Evolutionary conservation across 2,329 filamentous ascomycete species (phyloP).

Genomic region (Apiospora kogelbergensis): DNA sequence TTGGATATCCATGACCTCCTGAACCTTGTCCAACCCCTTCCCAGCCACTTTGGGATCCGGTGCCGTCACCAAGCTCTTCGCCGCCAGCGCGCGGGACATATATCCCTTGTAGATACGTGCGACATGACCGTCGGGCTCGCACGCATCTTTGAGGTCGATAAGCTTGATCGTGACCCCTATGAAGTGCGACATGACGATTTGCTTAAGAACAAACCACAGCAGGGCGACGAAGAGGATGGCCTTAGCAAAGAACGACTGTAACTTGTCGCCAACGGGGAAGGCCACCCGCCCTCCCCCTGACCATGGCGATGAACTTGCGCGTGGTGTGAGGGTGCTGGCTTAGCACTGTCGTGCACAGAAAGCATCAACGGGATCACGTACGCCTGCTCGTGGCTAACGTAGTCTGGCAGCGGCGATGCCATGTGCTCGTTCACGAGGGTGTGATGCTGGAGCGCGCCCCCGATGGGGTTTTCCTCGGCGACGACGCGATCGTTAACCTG

Average conservation of each 20-base stretch:
- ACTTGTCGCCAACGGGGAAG: constrained; percentile 8
- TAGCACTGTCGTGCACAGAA: constrained; percentile 22
- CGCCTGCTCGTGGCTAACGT: constrained; percentile 21
- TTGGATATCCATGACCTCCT: constrained; percentile 15
- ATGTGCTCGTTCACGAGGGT: constrained; percentile 12
- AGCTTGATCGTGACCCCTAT: too few species aligned
- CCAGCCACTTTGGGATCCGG: constrained; percentile 27
- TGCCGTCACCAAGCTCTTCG: constrained; percentile 18
- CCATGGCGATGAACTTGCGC: constrained; percentile 23
- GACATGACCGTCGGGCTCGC: too few species aligned
- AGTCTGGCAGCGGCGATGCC: constrained; percentile 19
- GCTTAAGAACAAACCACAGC: too few species aligned
- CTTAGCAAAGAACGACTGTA: constrained; percentile 13
- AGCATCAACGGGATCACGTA: constrained; percentile 26
- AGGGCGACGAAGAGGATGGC: constrained; percentile 21
- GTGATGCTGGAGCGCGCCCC: constrained; percentile 30
- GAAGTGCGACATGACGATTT: too few species aligned
- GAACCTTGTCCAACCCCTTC: constrained; percentile 15
- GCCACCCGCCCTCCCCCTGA: too few species aligned
- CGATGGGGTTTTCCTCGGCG: constrained; percentile 13
- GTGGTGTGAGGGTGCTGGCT: constrained; percentile 11
- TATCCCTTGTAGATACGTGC: constrained; percentile 20
- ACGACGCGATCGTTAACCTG: constrained; percentile 34
- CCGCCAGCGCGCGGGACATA: constrained; percentile 27
- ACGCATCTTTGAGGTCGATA: too few species aligned